phyloP scores from a whole-genome alignment of 2,329 filamentous ascomycete genomes.

The Diaporthe sp. region DNA sequence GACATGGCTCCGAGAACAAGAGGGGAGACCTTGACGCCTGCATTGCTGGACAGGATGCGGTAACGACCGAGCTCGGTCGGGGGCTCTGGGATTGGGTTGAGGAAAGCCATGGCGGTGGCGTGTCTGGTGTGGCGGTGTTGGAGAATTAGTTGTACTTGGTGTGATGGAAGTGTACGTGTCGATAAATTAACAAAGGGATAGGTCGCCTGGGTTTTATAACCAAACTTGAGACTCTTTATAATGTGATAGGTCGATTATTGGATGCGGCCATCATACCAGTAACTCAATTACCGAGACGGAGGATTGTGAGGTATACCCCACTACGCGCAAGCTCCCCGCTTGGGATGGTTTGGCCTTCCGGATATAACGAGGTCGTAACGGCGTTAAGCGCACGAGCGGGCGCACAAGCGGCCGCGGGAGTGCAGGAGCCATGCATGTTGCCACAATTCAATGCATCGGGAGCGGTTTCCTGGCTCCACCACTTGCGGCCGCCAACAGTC shows the following conservation, averaged over 20 bases:
- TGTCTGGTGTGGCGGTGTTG: neutral
- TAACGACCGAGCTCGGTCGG: constrained; percentile 75
- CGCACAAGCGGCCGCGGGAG: neutral
- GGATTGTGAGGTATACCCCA: no score
- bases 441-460: neutral
- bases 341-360: neutral
- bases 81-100: constrained; percentile 61
- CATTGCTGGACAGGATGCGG: constrained; percentile 75
- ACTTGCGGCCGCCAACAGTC: neutral
- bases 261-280: neutral
- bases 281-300: neutral
- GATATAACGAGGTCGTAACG: constrained; percentile 3
- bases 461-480: neutral
- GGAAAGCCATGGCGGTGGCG: constrained; percentile 44
- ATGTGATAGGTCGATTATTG: neutral
- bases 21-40: constrained; percentile 75
- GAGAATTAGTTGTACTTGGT: neutral
- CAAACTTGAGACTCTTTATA: neutral
- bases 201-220: neutral
- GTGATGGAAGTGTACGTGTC: neutral
- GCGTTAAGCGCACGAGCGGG: constrained; percentile 2
- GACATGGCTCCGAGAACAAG: constrained; percentile 65
- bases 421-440: neutral
- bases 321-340: neutral
- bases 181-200: neutral